These are phyloP conservation scores for Amylocystis lapponica DNA, from an alignment of 768 basidiomycete species.

Conservation along the genomic window DNA sequence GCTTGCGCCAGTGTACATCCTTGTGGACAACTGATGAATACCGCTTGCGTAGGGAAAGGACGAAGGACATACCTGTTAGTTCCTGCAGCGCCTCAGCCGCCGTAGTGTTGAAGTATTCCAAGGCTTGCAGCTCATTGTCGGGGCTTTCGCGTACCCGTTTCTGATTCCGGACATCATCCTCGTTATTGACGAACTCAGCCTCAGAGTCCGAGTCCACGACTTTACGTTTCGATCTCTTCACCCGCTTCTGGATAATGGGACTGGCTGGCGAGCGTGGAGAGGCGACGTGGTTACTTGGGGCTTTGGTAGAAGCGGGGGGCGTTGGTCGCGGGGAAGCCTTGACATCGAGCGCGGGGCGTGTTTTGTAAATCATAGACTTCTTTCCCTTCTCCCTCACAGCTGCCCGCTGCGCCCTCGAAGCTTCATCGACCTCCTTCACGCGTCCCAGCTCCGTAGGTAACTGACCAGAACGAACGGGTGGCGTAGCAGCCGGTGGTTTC, in stretches of 20 bases:
- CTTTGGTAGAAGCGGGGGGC: constrained; percentile 30
- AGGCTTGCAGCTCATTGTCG: constrained; percentile 41
- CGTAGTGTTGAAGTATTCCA: constrained; percentile 66
- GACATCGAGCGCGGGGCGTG: constrained; percentile 46
- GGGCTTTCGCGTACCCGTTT: constrained; percentile 30
- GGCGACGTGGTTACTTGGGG: constrained; percentile 31
- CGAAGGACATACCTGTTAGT: constrained; percentile 52
- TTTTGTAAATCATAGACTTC: constrained; percentile 78
- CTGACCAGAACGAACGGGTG: constrained; percentile 17
- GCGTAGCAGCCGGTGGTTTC: constrained; percentile 31
- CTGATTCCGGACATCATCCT: constrained; percentile 33
- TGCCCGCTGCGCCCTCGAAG: constrained; percentile 57
- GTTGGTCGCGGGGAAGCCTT: constrained; percentile 19
- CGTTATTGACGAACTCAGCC: constrained; percentile 44
- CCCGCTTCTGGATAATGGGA: constrained; percentile 37
- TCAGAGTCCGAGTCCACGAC: constrained; percentile 69
- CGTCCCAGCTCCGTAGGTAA: constrained; percentile 43
- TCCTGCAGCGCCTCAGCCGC: constrained; percentile 63
- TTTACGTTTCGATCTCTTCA: constrained; percentile 51
- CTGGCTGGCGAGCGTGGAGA: constrained; percentile 35
- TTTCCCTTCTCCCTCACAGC: constrained; percentile 72
- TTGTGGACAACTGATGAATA: too few species aligned
- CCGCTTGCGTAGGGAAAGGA: neutral
- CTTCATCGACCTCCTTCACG: constrained; percentile 69
- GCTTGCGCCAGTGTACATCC: constrained; percentile 83